Evolutionary conservation across 495 filamentous ascomycete species (phyloP), one percentile per base, ranked within the genome.

Genomic region (Darksidea phi): DNA sequence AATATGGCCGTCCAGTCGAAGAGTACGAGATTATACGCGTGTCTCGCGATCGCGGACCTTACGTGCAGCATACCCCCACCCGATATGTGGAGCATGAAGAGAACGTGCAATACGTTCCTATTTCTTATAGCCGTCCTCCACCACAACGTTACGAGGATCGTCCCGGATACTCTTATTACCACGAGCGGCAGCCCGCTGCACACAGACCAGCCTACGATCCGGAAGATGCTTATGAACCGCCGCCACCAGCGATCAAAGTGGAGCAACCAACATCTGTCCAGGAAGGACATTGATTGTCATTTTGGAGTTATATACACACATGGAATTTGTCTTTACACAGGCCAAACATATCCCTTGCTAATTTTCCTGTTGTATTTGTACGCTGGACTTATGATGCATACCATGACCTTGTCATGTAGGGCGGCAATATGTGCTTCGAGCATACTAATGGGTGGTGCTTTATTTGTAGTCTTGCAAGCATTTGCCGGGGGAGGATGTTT

Each of bases 1-100:
- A 67, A 18, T 63, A 55, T 38, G 58, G 59, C 11, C 57, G 43
- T 13, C 57, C 51, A 10, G 21, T 57, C 1, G 34, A 61, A 10
- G 54, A 58, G 24, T 67, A 67, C 34, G 59, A 59, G 45, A 26
- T 49, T 36, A 58, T 67, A 37, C 64, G 55, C 26, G 59, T 67
- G 21, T 57, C 57, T 32, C 58, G 59, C 20, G 64, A 61, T 18
- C 51, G 64, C 25, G 57, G 48, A n/a, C 38, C 28, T 6, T 50
- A 67, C 36, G 24, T 48, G 10, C n/a, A 52, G 4, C 49, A 56
- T 25, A 20, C 42, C 5, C 17, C 28, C 11, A 13, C 32, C 0
- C 34, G 49, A 34, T 61, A 54, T 47, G 48, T 47, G 37, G 58
- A 48, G 32, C 12, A 52, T 23, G 47, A 47, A 11, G 41, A 54